phyloP scores from a whole-genome alignment of 352 stramenopile species.

The Phytopythium vexans region DNA sequence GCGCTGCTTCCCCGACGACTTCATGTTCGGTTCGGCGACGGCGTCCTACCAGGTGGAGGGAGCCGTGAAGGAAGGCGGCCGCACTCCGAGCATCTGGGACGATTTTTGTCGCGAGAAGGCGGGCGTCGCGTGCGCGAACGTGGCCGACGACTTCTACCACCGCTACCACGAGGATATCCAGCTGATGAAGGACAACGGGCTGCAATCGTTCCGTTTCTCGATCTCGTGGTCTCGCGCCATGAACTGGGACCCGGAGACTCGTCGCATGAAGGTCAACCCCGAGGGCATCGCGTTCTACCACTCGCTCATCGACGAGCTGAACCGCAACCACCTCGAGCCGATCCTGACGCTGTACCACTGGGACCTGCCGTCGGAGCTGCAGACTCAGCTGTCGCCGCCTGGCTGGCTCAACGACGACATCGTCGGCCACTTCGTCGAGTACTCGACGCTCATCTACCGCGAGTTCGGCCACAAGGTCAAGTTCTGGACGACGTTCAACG shows the following conservation, averaged over 20 bases:
- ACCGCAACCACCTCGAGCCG: constrained; percentile 72
- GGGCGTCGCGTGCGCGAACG: constrained; percentile 72
- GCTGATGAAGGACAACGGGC: constrained; percentile 82
- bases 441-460: constrained; percentile 88
- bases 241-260: constrained; percentile 14
- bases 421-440: constrained; percentile 76
- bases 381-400: constrained; percentile 70
- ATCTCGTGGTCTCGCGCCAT: constrained; percentile 35
- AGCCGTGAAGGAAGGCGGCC: constrained; percentile 55
- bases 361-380: constrained; percentile 89
- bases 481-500: constrained; percentile 95
- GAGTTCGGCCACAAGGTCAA: constrained; percentile 89
- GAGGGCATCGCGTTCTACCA: constrained; percentile 30
- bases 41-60: constrained; percentile 91
- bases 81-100: constrained; percentile 88
- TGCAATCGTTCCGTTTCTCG: constrained; percentile 81
- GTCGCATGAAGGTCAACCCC: constrained; percentile 17
- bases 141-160: constrained; percentile 89
- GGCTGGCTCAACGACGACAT: constrained; percentile 69
- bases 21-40: constrained; percentile 80
- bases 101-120: no score
- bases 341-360: constrained; percentile 96
- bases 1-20: constrained; percentile 39
- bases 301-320: constrained; percentile 20
- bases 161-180: constrained; percentile 76